These are phyloP conservation scores for Microbotryum silenes-acaulis DNA, from an alignment of 1,284 basidiomycete genomes.

Conservation along the genomic window DNA sequence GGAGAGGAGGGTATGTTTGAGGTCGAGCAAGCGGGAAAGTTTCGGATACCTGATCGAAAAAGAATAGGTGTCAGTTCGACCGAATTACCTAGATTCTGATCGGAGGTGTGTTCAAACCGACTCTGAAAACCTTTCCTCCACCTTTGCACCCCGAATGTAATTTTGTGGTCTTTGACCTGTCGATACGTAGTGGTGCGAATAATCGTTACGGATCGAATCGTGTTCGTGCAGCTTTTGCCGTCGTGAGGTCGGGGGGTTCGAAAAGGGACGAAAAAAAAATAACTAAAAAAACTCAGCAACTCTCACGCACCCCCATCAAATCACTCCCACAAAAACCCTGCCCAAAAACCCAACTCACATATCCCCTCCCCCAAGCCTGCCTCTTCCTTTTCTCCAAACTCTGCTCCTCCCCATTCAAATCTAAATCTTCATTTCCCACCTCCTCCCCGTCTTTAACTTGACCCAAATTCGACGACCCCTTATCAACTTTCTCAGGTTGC, in stretches of 20 bases:
- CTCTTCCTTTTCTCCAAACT: slow-evolving; percentile 12
- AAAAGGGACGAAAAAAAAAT: too few relatives aligned
- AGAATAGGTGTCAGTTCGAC: too few relatives aligned
- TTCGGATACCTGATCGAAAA: slow-evolving; percentile 67
- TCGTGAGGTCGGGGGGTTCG: not conserved
- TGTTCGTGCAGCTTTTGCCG: slow-evolving; percentile 50
- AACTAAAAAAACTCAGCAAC: too few relatives aligned
- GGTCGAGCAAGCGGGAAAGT: slow-evolving; percentile 50
- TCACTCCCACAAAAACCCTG: too few relatives aligned
- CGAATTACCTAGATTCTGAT: too few relatives aligned
- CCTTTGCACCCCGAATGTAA: slow-evolving; percentile 76
- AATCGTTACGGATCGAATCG: slow-evolving; percentile 91
- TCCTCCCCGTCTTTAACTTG: slow-evolving; percentile 1
- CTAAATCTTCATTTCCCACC: slow-evolving; percentile 20
- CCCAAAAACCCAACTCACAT: slow-evolving; percentile 6
- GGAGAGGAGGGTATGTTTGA: slow-evolving; percentile 28
- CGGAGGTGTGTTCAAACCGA: slow-evolving; percentile 46
- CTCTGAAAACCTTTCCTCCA: slow-evolving; percentile 85
- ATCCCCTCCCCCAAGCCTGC: slow-evolving; percentile 13
- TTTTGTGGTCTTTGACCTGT: slow-evolving; percentile 85
- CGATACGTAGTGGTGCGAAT: slow-evolving; percentile 80
- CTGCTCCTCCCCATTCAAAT: slow-evolving; percentile 7
- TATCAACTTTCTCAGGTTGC: not conserved
- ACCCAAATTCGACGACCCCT: not conserved
- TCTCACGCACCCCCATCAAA: too few relatives aligned